Evolutionary conservation across 2,329 filamentous ascomycete species (phyloP), one percentile per base, ranked within the genome.

Genomic region (Fusarium burgessii): DNA sequence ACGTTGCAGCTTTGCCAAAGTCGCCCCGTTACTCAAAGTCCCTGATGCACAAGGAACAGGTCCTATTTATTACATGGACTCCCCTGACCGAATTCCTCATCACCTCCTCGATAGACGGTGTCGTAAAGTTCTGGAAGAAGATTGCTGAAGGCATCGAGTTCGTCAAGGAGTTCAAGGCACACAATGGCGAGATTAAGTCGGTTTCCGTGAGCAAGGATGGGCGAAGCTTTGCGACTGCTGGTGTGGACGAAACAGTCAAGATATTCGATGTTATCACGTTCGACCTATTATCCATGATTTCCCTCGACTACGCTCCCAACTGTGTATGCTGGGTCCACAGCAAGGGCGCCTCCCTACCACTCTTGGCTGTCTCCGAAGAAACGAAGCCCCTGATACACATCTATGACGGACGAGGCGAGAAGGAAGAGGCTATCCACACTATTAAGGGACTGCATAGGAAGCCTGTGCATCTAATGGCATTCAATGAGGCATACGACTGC

Each of bases 61-160:
- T 99, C 52, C 89, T 92, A 62, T 98, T 95, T 77, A 89, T 93
- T 70, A 97, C 91, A 15, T 91, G 97, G 80, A 97, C 97, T 2
- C 95, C 95, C 2, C 85, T 92, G 65, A 98, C 95, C 65, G 96
- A 98, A 74, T 99, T 99, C 78, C 86, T 99, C 40, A 96, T 99
- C 69, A 99, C 96, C 2, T 93, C 93, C 67, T 98, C 96, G 0
- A 84, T 93, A 45, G 96, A 99, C 78, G 97, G 97, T n/a, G 92
- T 95, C 1, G 95, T 98, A 74, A 99, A 99, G 81, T 99, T 99
- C 80, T 99, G 96, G 96, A 99, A 99, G 84, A 99, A 99, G 84
- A 89, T 93, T 71, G 91, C 90, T 3, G 91, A 93, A 36, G 93
- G 93, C 2, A 93, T 99, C 63, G 97, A 99, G 82, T 99, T 99